phyloP scores from a whole-genome alignment of 1,284 basidiomycete species.

The Sparassis latifolia region DNA sequence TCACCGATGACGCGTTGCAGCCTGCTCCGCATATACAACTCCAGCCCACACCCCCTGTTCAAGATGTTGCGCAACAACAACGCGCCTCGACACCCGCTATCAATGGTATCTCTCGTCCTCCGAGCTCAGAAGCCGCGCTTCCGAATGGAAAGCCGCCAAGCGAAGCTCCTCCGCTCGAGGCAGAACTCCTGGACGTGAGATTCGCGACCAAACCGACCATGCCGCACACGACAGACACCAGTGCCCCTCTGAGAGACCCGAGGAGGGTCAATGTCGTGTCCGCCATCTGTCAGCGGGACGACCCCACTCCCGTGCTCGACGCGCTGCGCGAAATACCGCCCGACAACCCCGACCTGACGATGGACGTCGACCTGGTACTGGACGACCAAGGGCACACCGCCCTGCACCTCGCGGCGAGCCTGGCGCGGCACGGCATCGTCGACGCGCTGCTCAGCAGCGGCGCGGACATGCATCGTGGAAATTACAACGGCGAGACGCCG shows the following conservation, averaged over 20 bases:
- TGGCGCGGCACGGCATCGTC: slow-evolving; percentile 67
- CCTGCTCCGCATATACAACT: no score
- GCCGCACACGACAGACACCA: slow-evolving; percentile 49
- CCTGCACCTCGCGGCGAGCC: slow-evolving; percentile 88
- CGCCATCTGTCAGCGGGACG: slow-evolving; percentile 61
- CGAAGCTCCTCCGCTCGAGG: slow-evolving; percentile 6
- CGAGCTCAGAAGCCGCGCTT: slow-evolving; percentile 12
- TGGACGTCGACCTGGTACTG: slow-evolving; percentile 74
- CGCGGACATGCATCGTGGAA: slow-evolving; percentile 85
- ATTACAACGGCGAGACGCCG: slow-evolving; percentile 92
- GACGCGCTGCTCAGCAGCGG: slow-evolving; percentile 66
- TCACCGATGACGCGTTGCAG: slow-evolving; percentile 9
- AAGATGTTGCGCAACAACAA: neutral
- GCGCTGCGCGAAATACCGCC: slow-evolving; percentile 56
- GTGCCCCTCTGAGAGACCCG: slow-evolving; percentile 53
- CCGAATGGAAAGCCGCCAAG: slow-evolving; percentile 19
- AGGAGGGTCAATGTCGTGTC: slow-evolving; percentile 56
- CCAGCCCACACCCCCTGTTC: no score
- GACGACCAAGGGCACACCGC: slow-evolving; percentile 96
- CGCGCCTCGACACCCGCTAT: slow-evolving; percentile 5
- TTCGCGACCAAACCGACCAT: slow-evolving; percentile 64
- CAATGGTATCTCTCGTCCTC: slow-evolving; percentile 17
- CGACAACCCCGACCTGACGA: slow-evolving; percentile 32
- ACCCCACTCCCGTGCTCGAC: slow-evolving; percentile 55
- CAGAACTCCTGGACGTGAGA: slow-evolving; percentile 38